Evolutionary conservation across 352 stramenopile species (phyloP).

Genomic region (Chrysophaeum taylorii): DNA sequence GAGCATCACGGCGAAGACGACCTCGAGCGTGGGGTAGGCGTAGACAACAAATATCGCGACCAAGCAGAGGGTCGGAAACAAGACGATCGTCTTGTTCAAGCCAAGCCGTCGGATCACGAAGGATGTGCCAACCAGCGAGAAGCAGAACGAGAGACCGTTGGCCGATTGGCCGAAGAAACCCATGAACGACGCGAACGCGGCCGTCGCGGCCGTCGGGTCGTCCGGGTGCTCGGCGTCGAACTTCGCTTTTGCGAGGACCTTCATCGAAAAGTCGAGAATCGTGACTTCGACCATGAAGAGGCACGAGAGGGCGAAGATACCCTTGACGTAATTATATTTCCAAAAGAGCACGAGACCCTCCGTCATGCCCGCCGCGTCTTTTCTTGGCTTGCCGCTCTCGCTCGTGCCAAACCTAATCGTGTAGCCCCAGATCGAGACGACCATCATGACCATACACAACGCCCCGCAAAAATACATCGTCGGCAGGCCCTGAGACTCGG

Average conservation of each 20-base stretch:
- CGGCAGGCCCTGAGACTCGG: constrained; percentile 44
- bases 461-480: constrained; percentile 52
- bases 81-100: constrained; percentile 54
- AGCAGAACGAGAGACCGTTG: constrained; percentile 61
- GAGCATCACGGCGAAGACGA: constrained; percentile 71
- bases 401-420: not conserved
- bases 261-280: constrained; percentile 70
- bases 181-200: constrained; percentile 63
- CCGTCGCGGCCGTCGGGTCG: constrained; percentile 43
- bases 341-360: constrained; percentile 63
- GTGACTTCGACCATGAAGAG: constrained; percentile 74
- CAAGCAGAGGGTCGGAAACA: constrained; percentile 61
- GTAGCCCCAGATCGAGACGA: constrained; percentile 14
- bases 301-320: constrained; percentile 59
- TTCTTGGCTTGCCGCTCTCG: constrained; percentile 24
- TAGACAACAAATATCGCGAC: constrained; percentile 47
- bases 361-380: constrained; percentile 51
- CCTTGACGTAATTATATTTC: constrained; percentile 68
- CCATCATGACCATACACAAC: constrained; percentile 52
- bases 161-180: constrained; percentile 65
- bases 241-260: constrained; percentile 56
- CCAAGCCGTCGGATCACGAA: constrained; percentile 63
- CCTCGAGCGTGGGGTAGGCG: constrained; percentile 43
- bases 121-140: constrained; percentile 62
- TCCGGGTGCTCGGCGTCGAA: constrained; percentile 55